Base-by-base conservation (phyloP, 73 alveolate genomes). In the Symbiodinium pilosum region DNA sequence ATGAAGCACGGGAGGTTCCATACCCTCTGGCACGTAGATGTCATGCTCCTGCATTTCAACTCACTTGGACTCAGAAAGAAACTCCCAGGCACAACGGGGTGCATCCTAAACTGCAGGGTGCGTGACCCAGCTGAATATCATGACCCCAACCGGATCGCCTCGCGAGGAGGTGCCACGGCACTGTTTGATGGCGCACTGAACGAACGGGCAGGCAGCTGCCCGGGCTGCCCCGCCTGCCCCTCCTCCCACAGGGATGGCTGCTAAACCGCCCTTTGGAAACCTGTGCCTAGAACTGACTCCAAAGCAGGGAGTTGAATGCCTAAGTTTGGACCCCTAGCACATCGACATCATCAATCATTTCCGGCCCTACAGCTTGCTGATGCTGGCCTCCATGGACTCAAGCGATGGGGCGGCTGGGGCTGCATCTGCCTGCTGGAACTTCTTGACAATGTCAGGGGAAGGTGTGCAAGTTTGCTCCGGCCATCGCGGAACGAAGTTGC, bases 91-190 rank as follows among this genome's bases (percentile, higher is more conserved):
- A 64, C 81, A 64, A 28, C 41, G 41, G 59, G 6, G 59, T 14
- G 59, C 59, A n/a, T 47, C 59, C 59, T 47, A 47, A 47, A 47
- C 59, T 9, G 59, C 59, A 6, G n/a, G n/a, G n/a, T n/a, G n/a
- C n/a, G n/a, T n/a, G n/a, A n/a, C n/a, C n/a, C n/a, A n/a, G n/a
- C n/a, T n/a, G n/a, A n/a, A n/a, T n/a, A n/a, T n/a, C n/a, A n/a
- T n/a, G n/a, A n/a, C n/a, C n/a, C n/a, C n/a, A n/a, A n/a, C n/a
- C n/a, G n/a, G 30, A 7, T 56, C 38, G 30, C 81, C 81, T 64
- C 81, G 39, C 30, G 81, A 64, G 81, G 81, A 64, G 81, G 81
- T 64, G 81, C 81, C 81, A 64, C 81, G 81, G 81, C 81, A 6
- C 59, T 14, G 12, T 64, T 34, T 38, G 30, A 28, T 14, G 81